These are phyloP conservation scores for Murraya paniculata DNA, from an alignment of 345 rosid species.

Conservation along the genomic window DNA sequence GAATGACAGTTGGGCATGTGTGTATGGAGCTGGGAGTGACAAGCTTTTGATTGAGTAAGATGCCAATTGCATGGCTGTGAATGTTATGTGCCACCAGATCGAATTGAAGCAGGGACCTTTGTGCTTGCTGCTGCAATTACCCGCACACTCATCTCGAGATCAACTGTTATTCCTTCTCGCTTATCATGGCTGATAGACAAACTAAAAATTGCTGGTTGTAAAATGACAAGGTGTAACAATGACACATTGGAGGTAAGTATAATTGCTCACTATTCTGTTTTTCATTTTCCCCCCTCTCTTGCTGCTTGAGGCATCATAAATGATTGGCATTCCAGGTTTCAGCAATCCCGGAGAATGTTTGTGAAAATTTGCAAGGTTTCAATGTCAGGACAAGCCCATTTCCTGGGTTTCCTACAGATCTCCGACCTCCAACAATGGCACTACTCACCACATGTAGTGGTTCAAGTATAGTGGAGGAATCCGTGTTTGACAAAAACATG, in stretches of 20 bases:
- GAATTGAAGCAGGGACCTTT: conserved; percentile 37
- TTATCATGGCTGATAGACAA: conserved; percentile 20
- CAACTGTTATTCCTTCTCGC: conserved; percentile 24
- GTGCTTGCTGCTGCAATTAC: conserved; percentile 36
- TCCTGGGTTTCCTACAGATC: conserved; percentile 39
- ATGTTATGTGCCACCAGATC: conserved; percentile 21
- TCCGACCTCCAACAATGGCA: conserved; percentile 34
- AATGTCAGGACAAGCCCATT: conserved; percentile 30
- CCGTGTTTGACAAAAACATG: conserved; percentile 31
- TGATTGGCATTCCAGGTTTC: conserved; percentile 23
- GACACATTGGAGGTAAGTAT: conserved; percentile 18
- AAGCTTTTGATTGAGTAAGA: conserved; percentile 20
- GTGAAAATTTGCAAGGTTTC: conserved; percentile 22
- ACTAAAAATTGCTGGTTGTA: conserved; percentile 27
- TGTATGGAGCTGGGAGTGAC: conserved; percentile 24
- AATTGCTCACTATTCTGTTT: neutral
- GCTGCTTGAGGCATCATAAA: neutral
- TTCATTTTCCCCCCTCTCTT: no score
- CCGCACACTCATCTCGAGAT: conserved; percentile 33
- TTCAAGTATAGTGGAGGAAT: conserved; percentile 25
- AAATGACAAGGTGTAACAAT: conserved; percentile 16
- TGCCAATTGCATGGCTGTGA: conserved; percentile 24
- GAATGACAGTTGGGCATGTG: conserved; percentile 24
- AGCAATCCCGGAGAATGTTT: conserved; percentile 10
- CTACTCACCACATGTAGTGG: conserved; percentile 32